Conservation (phyloP, 2,329 filamentous ascomycete genomes). For the Grosmannia huntii region DNA sequence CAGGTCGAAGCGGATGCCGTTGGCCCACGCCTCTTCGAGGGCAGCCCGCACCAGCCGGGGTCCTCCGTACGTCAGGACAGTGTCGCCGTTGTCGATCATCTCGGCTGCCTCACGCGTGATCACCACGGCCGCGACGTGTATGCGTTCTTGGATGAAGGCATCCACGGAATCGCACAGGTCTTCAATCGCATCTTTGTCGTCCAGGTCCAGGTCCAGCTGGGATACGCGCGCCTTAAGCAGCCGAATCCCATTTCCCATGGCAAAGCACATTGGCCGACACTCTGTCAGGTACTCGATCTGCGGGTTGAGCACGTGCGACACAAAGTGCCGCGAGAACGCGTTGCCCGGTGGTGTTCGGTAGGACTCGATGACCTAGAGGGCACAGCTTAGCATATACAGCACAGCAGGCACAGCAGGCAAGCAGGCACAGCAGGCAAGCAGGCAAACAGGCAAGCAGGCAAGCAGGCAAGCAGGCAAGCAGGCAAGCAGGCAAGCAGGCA, state of each 20-base stretch:
- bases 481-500: no score
- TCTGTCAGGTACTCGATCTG: slow-evolving; percentile 93
- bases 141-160: slow-evolving; percentile 78
- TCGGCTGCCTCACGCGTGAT: slow-evolving; percentile 66
- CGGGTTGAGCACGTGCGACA: slow-evolving; percentile 77
- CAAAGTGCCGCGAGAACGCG: slow-evolving; percentile 81
- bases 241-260: slow-evolving; percentile 92
- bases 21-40: slow-evolving; percentile 56
- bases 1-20: slow-evolving; percentile 67
- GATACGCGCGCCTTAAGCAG: slow-evolving; percentile 89
- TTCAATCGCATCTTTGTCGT: slow-evolving; percentile 71
- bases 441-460: no score
- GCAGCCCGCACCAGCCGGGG: slow-evolving; percentile 78
- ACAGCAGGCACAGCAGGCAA: not conserved
- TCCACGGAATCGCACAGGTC: slow-evolving; percentile 72
- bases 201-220: slow-evolving; percentile 74
- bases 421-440: no score
- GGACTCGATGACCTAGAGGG: slow-evolving; percentile 68
- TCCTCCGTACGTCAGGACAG: slow-evolving; percentile 76
- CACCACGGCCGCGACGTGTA: slow-evolving; percentile 74
- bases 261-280: slow-evolving; percentile 90
- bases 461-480: no score
- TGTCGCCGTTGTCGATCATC: slow-evolving; percentile 67
- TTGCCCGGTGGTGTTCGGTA: slow-evolving; percentile 80
- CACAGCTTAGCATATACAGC: not conserved